phyloP scores from a whole-genome alignment of 441 rosid species.

The Pelargonium australe region DNA sequence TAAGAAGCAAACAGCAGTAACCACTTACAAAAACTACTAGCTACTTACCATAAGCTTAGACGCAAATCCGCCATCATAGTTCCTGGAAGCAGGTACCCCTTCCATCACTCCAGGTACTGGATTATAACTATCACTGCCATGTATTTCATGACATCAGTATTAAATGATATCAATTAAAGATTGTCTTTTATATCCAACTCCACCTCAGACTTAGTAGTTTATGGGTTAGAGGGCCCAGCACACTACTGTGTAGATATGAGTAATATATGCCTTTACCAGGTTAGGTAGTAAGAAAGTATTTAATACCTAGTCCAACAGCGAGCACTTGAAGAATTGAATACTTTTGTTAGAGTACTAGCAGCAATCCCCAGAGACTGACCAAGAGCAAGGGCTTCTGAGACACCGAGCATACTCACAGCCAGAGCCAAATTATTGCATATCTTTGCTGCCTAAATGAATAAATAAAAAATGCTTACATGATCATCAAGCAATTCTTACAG shows the following conservation, averaged over 20 bases:
- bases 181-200: slow-evolving; percentile 6
- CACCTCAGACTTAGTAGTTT: neutral
- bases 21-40: neutral
- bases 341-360: slow-evolving; percentile 58
- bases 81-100: slow-evolving; percentile 82
- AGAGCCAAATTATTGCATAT: slow-evolving; percentile 87
- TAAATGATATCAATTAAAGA: slow-evolving; percentile 8
- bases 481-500: slow-evolving; percentile 3
- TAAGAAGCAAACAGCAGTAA: slow-evolving; percentile 5
- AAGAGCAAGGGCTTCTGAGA: slow-evolving; percentile 88
- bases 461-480: slow-evolving; percentile 14
- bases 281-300: slow-evolving; percentile 17
- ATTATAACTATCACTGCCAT: slow-evolving; percentile 71
- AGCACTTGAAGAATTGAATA: slow-evolving; percentile 82
- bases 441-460: slow-evolving; percentile 66
- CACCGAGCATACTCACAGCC: slow-evolving; percentile 91
- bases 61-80: slow-evolving; percentile 75
- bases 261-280: neutral
- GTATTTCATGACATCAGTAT: slow-evolving; percentile 15
- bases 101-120: slow-evolving; percentile 97
- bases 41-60: slow-evolving; percentile 70
- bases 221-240: neutral
- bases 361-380: slow-evolving; percentile 79
- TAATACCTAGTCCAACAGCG: slow-evolving; percentile 86
- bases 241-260: neutral